phyloP scores from a whole-genome alignment of 345 rosid species.

The Cardamine resedifolia region DNA sequence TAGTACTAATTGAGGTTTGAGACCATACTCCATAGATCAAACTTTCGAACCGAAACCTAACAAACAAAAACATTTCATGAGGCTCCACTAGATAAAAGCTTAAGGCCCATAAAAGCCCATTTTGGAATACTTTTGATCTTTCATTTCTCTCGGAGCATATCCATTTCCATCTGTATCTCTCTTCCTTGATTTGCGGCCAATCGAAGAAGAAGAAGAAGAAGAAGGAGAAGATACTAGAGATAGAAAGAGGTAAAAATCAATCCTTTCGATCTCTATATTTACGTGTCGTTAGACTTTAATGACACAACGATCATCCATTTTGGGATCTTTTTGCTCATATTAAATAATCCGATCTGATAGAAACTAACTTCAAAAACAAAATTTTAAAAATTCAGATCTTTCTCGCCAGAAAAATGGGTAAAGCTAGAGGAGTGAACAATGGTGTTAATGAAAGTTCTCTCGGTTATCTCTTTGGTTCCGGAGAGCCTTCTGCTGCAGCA shows the following conservation, averaged over 20 bases:
- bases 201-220: conserved; percentile 11
- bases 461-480: conserved; percentile 80
- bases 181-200: conserved; percentile 29
- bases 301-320: not conserved
- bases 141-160: conserved; percentile 8
- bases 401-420: conserved; percentile 28
- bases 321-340: conserved; percentile 8
- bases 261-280: conserved; percentile 28
- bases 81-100: not conserved
- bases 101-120: conserved; percentile 28
- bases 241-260: conserved; percentile 26
- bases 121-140: not conserved
- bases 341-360: conserved; percentile 24
- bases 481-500: conserved; percentile 46
- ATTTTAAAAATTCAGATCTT: conserved; percentile 28
- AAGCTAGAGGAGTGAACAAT: conserved; percentile 67
- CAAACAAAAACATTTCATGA: not conserved
- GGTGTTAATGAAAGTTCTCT: conserved; percentile 96
- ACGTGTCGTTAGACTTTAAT: conserved; percentile 10
- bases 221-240: conserved; percentile 10
- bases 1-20: not conserved
- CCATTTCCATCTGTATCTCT: conserved; percentile 20
- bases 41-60: not conserved
- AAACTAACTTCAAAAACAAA: not conserved
- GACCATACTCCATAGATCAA: too few relatives aligned